Base-by-base conservation (phyloP, 306 rosid species). In the Leucaena leucocephala region DNA sequence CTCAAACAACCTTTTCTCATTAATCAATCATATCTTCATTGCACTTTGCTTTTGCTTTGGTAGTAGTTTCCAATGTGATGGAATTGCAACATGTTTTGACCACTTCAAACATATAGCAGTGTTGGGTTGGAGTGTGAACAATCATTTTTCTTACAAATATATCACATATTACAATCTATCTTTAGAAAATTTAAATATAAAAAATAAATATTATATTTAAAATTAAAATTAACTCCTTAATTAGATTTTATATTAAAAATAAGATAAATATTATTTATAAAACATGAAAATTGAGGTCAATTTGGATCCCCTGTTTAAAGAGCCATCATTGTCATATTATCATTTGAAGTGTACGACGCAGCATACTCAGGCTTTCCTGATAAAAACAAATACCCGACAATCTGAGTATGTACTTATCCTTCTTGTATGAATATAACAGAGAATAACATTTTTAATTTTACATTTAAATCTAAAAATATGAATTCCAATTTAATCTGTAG, bases 271-370 rank as follows among this genome's bases (percentile, higher is more conserved):
- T 27, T 27, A 27, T 27, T 54, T 2, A n/a, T 7, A 4, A 54
- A n/a, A 54, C 27, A n/a, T 4, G 27, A 11, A n/a, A 7, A 7
- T n/a, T n/a, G 27, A 6, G 11, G 61, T 3, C 19, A 54, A 54
- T 33, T 19, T 55, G 11, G 62, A 19, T 55, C 33, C 62, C 61
- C 62, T 7, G 3, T 1, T 14, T 35, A 58, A 33, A 16, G 13
- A 81, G 57, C 34, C 42, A 14, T 65, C 71, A 40, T 40, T 22
- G 35, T 59, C 55, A 40, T 27, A 27, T 61, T 80, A 55, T 68
- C 72, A 52, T 42, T 71, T 59, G 61, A 57, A 13, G 61, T 5
- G 45, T 19, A 63, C 3, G 59, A 54, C 22, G 6, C 59, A 17
- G 59, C 22, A 54, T 5, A n/a, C 27, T 54, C 59, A 49, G 55